A percentile compares a stretch with the other conserved stretches of the same genome.
These are phyloP conservation scores for Moricandia moricandioides DNA, from an alignment of 345 rosid genomes.

Conservation along the genomic window DNA sequence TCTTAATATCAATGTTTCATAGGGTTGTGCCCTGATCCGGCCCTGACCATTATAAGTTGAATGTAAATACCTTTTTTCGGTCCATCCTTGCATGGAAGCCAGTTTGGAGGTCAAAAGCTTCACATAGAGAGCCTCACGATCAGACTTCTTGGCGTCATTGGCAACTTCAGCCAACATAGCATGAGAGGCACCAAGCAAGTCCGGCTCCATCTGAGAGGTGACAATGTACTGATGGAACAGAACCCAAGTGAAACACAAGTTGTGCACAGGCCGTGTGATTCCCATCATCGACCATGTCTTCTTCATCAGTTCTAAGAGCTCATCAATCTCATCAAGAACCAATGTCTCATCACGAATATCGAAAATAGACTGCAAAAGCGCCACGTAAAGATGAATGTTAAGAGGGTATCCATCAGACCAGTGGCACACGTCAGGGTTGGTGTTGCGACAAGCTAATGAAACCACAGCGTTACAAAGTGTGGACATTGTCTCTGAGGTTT, in stretches of 20 bases:
- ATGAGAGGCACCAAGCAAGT: conserved; percentile 68
- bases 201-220: conserved; percentile 67
- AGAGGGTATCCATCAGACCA: conserved; percentile 94
- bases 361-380: conserved; percentile 67
- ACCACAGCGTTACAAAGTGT: conserved; percentile 59
- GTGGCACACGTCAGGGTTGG: conserved; percentile 59
- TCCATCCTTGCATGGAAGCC: conserved; percentile 73
- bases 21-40: no score
- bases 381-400: conserved; percentile 59
- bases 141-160: conserved; percentile 63
- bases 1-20: no score
- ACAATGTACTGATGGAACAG: conserved; percentile 64
- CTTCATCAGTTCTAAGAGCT: conserved; percentile 78
- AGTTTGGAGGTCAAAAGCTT: conserved; percentile 57
- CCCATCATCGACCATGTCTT: conserved; percentile 88
- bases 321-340: conserved; percentile 88
- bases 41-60: no score
- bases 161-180: conserved; percentile 74
- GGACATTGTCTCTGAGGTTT: conserved; percentile 63
- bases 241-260: conserved; percentile 81
- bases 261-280: conserved; percentile 58
- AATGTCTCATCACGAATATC: conserved; percentile 71
- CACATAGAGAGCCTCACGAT: conserved; percentile 55
- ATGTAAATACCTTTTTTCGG: conserved; percentile 61
- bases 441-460: conserved; percentile 64